Evolutionary conservation across 345 rosid species (phyloP), one percentile per base, ranked within the genome.

Genomic region (Gossypium sturtianum): DNA sequence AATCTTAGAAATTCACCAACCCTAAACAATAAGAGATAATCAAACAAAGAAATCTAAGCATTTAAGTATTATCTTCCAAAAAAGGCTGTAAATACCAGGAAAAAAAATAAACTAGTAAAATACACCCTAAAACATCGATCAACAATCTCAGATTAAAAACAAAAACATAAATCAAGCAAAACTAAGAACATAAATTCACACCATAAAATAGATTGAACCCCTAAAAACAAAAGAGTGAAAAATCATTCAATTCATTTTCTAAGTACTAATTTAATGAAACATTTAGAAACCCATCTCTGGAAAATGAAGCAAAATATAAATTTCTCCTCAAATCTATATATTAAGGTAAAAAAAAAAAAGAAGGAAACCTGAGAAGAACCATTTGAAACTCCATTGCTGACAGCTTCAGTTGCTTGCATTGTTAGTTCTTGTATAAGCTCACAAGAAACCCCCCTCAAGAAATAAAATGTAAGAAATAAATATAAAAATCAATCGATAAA

Each of bases 321-420:
- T 58, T 58, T 23, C 8, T 23, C 12, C 1, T 34, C 49, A 45
- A 45, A 45, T 38, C 16, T 2, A 34, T 34, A 64, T 38, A 38
- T 13, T 17, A 57, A 34, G 2, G 9, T n/a, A 10, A 52, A 52
- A 5, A 34, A 2, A 0, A 9, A 2, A 9, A 16, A 27, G 27
- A 25, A 49, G 61, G 1, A 34, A 29, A 78, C 81, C 77, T 77
- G 76, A 61, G 66, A 19, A 71, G 80, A 70, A 76, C 8, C 75
- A 48, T 69, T 75, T 4, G 71, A 23, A 75, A 15, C 53, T 78
- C 60, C 80, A 68, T 69, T 16, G 19, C 58, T 57, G 60, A 23
- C 59, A 73, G 51, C 51, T 47, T 47, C 51, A 0, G 65, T 49
- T 44, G 71, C 70, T 51, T 75, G 81, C 84, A 78, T 78, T 22